Evolutionary conservation across 352 stramenopile species (phyloP), one percentile per base, ranked within the genome.

Genomic region (Phytopythium chamaehyphon): DNA sequence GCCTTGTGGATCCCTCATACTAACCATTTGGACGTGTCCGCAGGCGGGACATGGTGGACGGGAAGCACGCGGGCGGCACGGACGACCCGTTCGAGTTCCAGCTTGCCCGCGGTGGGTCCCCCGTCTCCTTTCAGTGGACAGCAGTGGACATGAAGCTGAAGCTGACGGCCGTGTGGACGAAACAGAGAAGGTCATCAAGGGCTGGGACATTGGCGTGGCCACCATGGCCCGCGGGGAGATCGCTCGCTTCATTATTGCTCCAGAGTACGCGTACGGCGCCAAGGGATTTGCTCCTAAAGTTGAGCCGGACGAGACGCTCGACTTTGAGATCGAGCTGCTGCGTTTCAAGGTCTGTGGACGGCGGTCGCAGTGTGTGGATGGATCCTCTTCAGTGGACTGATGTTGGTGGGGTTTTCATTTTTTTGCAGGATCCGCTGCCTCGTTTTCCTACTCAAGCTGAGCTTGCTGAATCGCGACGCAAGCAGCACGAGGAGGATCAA

Each of bases 61-160:
- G 79, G 26, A 94, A 91, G 46, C 69, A 90, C 46, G 79, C 90
- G 18, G 83, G 83, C 12, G 81, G 83, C 54, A 94, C 83, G 15
- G 83, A 94, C 55, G 83, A 94, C 40, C 71, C 76, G 9, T 91
- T 92, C 47, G 83, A 94, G 61, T 94, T 94, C 56, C 82, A 90
- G 47, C 66, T 94, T 38, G 79, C 77, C 12, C 71, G 83, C 55
- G 81, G 81, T 90, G 47, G 19, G 60, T 68, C 10, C 2, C 24
- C 12, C 22, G 22, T 3, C 16, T 12, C 42, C 9, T 6, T 16
- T 36, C n/a, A 2, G 12, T 2, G 23, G 8, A n/a, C 23, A 22
- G 23, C 9, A 33, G 8, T 57, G n/a, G 21, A 18, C 21, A 16
- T 22, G 33, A 22, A 35, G 33, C 49, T 61, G 28, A 23, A 33